A percentile compares a stretch with the other conserved stretches of the same genome.
phyloP scores from a whole-genome alignment of 2,329 filamentous ascomycete genomes.

The Cordyceps sp. region DNA sequence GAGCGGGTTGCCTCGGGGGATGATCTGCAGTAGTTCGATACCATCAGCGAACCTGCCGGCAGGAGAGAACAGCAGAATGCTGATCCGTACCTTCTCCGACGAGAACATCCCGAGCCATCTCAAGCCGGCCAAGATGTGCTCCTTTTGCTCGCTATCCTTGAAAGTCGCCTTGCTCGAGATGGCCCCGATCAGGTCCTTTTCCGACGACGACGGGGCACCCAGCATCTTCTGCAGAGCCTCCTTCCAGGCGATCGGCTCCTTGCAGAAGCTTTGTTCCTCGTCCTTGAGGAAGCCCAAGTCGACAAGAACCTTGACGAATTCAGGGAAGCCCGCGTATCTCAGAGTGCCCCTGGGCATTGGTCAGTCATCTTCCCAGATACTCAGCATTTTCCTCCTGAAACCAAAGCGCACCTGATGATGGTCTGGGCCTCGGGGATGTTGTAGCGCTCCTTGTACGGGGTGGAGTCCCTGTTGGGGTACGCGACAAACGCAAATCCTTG shows the following conservation, averaged over 20 bases:
- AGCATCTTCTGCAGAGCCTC: constrained; percentile 69
- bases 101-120: constrained; percentile 57
- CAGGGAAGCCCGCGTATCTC: constrained; percentile 76
- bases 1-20: constrained; percentile 60
- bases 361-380: too few species aligned
- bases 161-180: constrained; percentile 66
- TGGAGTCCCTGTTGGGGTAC: constrained; percentile 87
- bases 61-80: too few species aligned
- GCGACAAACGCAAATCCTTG: constrained; percentile 52
- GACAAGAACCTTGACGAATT: constrained; percentile 76
- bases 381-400: too few species aligned
- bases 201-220: constrained; percentile 45
- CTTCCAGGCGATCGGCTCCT: constrained; percentile 59
- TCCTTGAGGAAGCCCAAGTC: constrained; percentile 82
- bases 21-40: constrained; percentile 26
- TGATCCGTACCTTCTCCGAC: constrained; percentile 28
- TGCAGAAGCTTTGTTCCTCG: constrained; percentile 45
- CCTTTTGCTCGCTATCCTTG: constrained; percentile 46
- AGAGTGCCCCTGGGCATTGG: constrained; percentile 40
- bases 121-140: constrained; percentile 54
- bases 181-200: constrained; percentile 54
- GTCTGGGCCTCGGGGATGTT: constrained; percentile 85
- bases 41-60: background rate
- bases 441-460: constrained; percentile 76
- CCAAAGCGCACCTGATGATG: constrained; percentile 45